Percentiles rank a stretch among this genome's conserved stretches.
Evolutionary conservation across 352 stramenopile species (phyloP).

Genomic region (Phytophthora tubulina): DNA sequence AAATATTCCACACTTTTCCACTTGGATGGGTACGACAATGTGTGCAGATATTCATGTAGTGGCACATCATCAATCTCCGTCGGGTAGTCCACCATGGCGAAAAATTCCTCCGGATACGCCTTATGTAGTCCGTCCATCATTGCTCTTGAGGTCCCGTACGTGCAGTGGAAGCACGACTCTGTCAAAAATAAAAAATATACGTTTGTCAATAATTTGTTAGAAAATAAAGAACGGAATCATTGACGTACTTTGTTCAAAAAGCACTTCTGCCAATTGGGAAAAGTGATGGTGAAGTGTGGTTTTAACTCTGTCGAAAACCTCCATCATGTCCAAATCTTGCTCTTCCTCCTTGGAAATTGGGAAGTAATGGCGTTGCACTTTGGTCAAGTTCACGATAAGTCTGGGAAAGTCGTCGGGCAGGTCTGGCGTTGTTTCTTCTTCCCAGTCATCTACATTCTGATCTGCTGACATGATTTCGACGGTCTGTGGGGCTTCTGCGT

Average conservation of each 20-base stretch:
- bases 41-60: conserved; percentile 72
- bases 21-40: conserved; percentile 64
- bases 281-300: conserved; percentile 65
- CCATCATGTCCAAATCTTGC: conserved; percentile 38
- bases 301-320: conserved; percentile 62
- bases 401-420: conserved; percentile 78
- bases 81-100: conserved; percentile 83
- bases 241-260: conserved; percentile 73
- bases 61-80: conserved; percentile 62
- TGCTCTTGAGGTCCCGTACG: conserved; percentile 61
- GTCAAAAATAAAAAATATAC: conserved; percentile 7
- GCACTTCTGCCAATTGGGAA: conserved; percentile 63
- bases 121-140: conserved; percentile 62
- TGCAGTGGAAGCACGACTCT: conserved; percentile 78
- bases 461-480: neutral
- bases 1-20: conserved; percentile 88
- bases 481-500: conserved; percentile 7
- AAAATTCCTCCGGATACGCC: conserved; percentile 65
- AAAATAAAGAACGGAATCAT: neutral
- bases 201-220: conserved; percentile 5
- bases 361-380: conserved; percentile 66
- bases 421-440: conserved; percentile 41
- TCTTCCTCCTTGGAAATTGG: conserved; percentile 32
- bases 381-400: conserved; percentile 74
- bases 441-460: conserved; percentile 43